Percentiles rank a stretch among this genome's conserved stretches.
phyloP scores from a whole-genome alignment of 2,329 filamentous ascomycete species.

The Hortaea werneckii region DNA sequence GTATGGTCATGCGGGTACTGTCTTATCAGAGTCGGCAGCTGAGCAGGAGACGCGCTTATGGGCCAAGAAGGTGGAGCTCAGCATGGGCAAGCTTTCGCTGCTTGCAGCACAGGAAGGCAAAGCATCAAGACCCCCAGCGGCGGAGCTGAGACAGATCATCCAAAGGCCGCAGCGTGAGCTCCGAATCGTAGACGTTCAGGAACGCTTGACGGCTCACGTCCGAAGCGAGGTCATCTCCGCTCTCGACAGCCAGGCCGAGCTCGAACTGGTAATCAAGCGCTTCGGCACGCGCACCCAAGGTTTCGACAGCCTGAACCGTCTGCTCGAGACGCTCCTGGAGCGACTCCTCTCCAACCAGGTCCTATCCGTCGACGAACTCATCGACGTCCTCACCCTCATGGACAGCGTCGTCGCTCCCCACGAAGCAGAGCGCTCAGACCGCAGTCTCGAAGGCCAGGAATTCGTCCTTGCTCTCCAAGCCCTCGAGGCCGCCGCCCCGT shows the following conservation, averaged over 20 bases:
- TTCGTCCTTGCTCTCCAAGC: conserved; percentile 65
- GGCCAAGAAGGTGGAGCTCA: conserved; percentile 89
- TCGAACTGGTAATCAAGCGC: conserved; percentile 63
- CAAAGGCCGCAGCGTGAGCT: conserved; percentile 36
- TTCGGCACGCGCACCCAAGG: conserved; percentile 46
- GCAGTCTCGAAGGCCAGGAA: conserved; percentile 44
- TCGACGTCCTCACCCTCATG: conserved; percentile 74
- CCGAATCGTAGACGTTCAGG: conserved; percentile 66
- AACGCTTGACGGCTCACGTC: conserved; percentile 63
- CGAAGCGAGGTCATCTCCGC: conserved; percentile 57
- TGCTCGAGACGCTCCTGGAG: conserved; percentile 62
- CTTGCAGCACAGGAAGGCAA: conserved; percentile 49
- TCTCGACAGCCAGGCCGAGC: conserved; percentile 68
- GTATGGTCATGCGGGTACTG: conserved; percentile 60
- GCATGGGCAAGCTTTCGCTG: conserved; percentile 67
- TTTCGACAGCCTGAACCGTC: conserved; percentile 55
- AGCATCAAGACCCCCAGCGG: not conserved
- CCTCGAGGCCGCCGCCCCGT: conserved; percentile 42
- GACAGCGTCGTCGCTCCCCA: conserved; percentile 36
- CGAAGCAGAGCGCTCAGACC: conserved; percentile 29
- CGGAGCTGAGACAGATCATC: not conserved
- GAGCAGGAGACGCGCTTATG: conserved; percentile 69
- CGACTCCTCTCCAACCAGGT: conserved; percentile 62
- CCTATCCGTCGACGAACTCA: conserved; percentile 48
- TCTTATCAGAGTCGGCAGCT: conserved; percentile 59